A percentile compares a stretch with the other conserved stretches of the same genome.
Evolutionary conservation across 2,329 filamentous ascomycete species (phyloP).

Genomic region (Biscogniauxia marginata): DNA sequence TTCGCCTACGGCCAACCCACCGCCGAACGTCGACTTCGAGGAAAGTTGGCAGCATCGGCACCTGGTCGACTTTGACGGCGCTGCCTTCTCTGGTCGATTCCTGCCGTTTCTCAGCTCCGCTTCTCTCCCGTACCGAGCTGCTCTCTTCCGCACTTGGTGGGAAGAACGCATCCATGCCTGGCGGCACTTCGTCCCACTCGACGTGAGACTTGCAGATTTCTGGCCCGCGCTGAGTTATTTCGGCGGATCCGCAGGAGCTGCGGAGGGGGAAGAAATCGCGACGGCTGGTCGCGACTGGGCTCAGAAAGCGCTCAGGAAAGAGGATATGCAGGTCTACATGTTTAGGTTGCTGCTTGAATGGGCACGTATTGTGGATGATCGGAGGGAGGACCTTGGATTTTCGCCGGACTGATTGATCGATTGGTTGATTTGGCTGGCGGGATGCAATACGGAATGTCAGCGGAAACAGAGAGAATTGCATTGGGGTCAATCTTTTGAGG

Average conservation of each 20-base stretch:
- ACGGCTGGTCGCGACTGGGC: slow-evolving; percentile 54
- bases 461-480: too few species aligned
- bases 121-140: slow-evolving; percentile 57
- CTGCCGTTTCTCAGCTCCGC: slow-evolving; percentile 49
- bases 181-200: slow-evolving; percentile 63
- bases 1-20: slow-evolving; percentile 17
- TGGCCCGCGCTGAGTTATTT: slow-evolving; percentile 31
- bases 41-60: slow-evolving; percentile 48
- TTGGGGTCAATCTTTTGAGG: too few species aligned
- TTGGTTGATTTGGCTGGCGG: too few species aligned
- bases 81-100: slow-evolving; percentile 49
- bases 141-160: slow-evolving; percentile 64
- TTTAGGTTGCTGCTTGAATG: slow-evolving; percentile 53
- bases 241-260: slow-evolving; percentile 14
- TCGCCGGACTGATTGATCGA: too few species aligned
- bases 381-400: slow-evolving; percentile 37
- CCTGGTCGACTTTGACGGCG: slow-evolving; percentile 59
- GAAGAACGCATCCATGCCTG: slow-evolving; percentile 60
- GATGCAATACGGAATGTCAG: too few species aligned
- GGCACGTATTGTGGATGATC: slow-evolving; percentile 40
- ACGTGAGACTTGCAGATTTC: slow-evolving; percentile 37
- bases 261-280: slow-evolving; percentile 44
- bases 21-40: slow-evolving; percentile 30
- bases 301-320: slow-evolving; percentile 49
- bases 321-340: slow-evolving; percentile 60